phyloP scores from a whole-genome alignment of 2,329 filamentous ascomycete species.

The Coleophoma eucalyptorum region DNA sequence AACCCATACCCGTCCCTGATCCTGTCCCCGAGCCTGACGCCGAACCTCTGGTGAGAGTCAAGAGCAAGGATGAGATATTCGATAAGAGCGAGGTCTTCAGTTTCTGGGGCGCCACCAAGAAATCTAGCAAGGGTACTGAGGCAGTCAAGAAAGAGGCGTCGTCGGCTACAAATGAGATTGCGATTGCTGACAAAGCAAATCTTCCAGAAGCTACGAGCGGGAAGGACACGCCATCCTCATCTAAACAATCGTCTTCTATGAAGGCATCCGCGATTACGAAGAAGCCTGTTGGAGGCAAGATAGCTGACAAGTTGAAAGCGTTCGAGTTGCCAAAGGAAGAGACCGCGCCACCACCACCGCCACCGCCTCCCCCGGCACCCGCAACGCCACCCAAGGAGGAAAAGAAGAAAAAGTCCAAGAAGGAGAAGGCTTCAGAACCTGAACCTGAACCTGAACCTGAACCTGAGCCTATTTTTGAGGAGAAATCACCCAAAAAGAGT shows the following conservation, averaged over 20 bases:
- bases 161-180: slow-evolving; percentile 38
- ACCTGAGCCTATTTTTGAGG: slow-evolving; percentile 22
- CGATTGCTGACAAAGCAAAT: slow-evolving; percentile 45
- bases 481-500: slow-evolving; percentile 30
- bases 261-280: slow-evolving; percentile 35
- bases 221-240: slow-evolving; percentile 37
- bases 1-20: slow-evolving; percentile 18
- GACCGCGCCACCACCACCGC: slow-evolving; percentile 14
- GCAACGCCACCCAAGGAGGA: slow-evolving; percentile 37
- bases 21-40: slow-evolving; percentile 6
- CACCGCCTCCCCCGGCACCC: slow-evolving; percentile 31
- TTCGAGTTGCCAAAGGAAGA: slow-evolving; percentile 44
- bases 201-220: slow-evolving; percentile 40
- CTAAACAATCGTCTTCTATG: slow-evolving; percentile 34
- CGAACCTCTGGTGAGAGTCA: slow-evolving; percentile 17
- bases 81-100: slow-evolving; percentile 38
- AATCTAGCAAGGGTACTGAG: slow-evolving; percentile 26
- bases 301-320: slow-evolving; percentile 52
- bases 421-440: slow-evolving; percentile 27
- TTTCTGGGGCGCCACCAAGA: slow-evolving; percentile 54
- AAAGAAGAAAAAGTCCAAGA: slow-evolving; percentile 37
- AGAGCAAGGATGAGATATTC: slow-evolving; percentile 28
- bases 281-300: slow-evolving; percentile 46
- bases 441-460: slow-evolving; percentile 20
- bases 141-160: slow-evolving; percentile 33